Evolutionary conservation across 208 protist genomes (phyloP), one percentile per base, ranked within the genome.

Genomic region (Vickermania spadyakhi): DNA sequence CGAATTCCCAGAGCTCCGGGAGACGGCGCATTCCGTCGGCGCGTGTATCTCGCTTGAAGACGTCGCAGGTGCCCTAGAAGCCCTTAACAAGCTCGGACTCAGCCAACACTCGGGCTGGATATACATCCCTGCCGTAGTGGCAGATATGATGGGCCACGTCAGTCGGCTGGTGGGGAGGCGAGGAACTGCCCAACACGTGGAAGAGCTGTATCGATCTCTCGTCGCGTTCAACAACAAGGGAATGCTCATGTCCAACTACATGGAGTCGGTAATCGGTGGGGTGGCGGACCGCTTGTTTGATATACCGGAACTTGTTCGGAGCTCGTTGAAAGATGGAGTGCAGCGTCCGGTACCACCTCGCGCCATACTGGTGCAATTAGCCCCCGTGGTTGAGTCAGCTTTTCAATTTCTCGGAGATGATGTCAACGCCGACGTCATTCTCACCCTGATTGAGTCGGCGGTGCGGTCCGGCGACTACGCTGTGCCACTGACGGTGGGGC

Each of bases 381-480:
- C 87, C 7, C 84, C 87, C 1, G 60, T 86, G 3, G 50, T 86
- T 1, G 71, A 72, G 18, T 67, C 71, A 14, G 62, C 63, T 21
- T 49, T 89, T n/a, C 53, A 45, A 31, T 89, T 76, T 65, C 31
- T 91, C 23, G 84, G 87, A n/a, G 87, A 94, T 61, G 87, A 94
- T 68, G 28, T 89, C 55, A 94, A 91, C 60, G 60, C 74, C 2
- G 87, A 94, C 31, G 75, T 77, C 58, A 73, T 94, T 45, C 64
- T 94, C 30, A 74, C 76, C 54, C 56, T 91, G 18, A 18, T 94
- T 0, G 84, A 94, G 68, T 71, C 71, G 14, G 57, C 82, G 7
- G 28, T 94, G 21, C 71, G 62, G 50, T 61, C 74, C 36, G 66
- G 28, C 36, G 2, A 28, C 5, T 31, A 53, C 56, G 72, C 76